Evolutionary conservation across 2,329 filamentous ascomycete species (phyloP).

Genomic region (Diplocarpon mali): DNA sequence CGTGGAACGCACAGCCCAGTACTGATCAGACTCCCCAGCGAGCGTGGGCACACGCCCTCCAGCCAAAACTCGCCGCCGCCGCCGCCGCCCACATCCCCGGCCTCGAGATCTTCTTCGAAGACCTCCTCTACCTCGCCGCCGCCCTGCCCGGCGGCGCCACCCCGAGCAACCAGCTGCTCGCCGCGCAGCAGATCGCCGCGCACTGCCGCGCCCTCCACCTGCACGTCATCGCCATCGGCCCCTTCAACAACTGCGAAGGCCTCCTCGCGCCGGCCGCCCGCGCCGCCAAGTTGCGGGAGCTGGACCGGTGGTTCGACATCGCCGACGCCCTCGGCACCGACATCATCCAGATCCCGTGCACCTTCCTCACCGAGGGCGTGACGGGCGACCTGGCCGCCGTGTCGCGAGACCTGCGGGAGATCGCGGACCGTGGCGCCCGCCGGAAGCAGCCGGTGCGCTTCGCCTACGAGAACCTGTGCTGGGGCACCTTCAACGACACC

Average conservation of each 20-base stretch:
- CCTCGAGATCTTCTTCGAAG: slow-evolving; percentile 70
- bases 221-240: slow-evolving; percentile 44
- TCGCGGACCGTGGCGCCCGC: slow-evolving; percentile 55
- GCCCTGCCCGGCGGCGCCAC: slow-evolving; percentile 22
- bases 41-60: slow-evolving; percentile 55
- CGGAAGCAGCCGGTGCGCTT: slow-evolving; percentile 49
- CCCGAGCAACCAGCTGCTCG: slow-evolving; percentile 37
- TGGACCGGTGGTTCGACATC: slow-evolving; percentile 60
- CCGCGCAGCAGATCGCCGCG: slow-evolving; percentile 43
- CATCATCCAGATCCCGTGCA: slow-evolving; percentile 64
- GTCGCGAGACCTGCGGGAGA: slow-evolving; percentile 47
- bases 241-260: slow-evolving; percentile 71
- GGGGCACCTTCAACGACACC: slow-evolving; percentile 56
- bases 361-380: slow-evolving; percentile 35
- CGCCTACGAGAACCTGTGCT: slow-evolving; percentile 64
- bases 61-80: slow-evolving; percentile 58
- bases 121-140: slow-evolving; percentile 50
- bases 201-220: slow-evolving; percentile 47
- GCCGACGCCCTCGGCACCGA: slow-evolving; percentile 56
- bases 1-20: not conserved
- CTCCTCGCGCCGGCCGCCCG: slow-evolving; percentile 52
- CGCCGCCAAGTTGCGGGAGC: slow-evolving; percentile 44
- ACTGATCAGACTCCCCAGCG: slow-evolving; percentile 41
- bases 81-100: slow-evolving; percentile 52
- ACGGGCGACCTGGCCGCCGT: slow-evolving; percentile 44